Percentiles rank a stretch among this genome's conserved stretches.
These are phyloP conservation scores for Suillus sp. DNA, from an alignment of 768 basidiomycete genomes.

Conservation along the genomic window DNA sequence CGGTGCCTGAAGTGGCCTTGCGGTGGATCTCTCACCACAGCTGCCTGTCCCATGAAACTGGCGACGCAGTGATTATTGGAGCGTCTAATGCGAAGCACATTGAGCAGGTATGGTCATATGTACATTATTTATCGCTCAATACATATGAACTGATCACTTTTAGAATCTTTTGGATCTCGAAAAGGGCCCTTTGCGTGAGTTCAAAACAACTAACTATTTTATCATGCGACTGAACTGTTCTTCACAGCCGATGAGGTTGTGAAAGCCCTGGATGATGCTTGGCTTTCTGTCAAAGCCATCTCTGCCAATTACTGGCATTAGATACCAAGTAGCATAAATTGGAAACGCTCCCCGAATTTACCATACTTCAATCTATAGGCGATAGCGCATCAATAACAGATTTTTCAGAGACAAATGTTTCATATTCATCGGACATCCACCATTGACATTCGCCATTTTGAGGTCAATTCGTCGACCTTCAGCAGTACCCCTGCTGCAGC, in stretches of 20 bases:
- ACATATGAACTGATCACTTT: neutral
- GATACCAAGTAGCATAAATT: neutral
- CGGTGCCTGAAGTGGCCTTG: constrained; percentile 47
- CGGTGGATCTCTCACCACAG: constrained; percentile 56
- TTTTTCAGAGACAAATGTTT: neutral
- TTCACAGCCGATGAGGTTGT: constrained; percentile 51
- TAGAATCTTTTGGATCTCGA: constrained; percentile 54
- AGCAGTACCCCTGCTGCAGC: constrained; percentile 81
- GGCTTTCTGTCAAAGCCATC: constrained; percentile 44
- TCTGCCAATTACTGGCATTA: constrained; percentile 40
- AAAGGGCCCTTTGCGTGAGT: constrained; percentile 57
- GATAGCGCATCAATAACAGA: neutral
- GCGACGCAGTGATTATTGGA: constrained; percentile 49
- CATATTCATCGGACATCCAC: constrained; percentile 36
- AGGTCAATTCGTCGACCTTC: constrained; percentile 72
- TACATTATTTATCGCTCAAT: neutral
- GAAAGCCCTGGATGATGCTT: constrained; percentile 51
- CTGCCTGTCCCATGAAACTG: constrained; percentile 44
- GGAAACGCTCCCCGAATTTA: neutral
- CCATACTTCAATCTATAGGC: neutral
- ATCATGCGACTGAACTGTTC: neutral
- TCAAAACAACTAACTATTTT: neutral
- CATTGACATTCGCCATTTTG: constrained; percentile 70
- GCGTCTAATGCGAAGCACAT: constrained; percentile 53
- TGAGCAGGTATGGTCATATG: constrained; percentile 40